Evolutionary conservation across 768 basidiomycete species (phyloP).

Genomic region (Paxillus involutus): DNA sequence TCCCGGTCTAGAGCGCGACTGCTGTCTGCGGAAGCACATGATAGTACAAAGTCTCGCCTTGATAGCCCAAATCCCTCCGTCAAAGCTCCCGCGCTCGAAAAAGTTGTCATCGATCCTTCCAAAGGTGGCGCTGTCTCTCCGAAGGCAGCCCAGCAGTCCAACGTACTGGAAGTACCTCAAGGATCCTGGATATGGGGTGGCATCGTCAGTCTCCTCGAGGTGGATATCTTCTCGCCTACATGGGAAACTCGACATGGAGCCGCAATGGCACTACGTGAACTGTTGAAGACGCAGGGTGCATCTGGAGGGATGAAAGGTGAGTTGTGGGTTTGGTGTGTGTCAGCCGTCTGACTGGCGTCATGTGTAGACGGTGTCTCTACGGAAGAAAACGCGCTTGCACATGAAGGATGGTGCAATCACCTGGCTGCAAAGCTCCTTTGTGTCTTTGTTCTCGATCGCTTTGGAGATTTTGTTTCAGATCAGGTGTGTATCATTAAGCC

Average conservation of each 20-base stretch:
- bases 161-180: constrained; percentile 70
- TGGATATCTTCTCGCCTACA: constrained; percentile 77
- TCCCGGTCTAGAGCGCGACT: constrained; percentile 60
- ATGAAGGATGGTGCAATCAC: constrained; percentile 89
- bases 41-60: constrained; percentile 49
- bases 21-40: constrained; percentile 61
- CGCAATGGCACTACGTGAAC: constrained; percentile 85
- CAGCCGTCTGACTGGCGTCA: not conserved
- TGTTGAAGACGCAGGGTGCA: constrained; percentile 81
- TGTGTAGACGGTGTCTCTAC: constrained; percentile 47
- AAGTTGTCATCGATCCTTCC: constrained; percentile 73
- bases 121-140: constrained; percentile 86
- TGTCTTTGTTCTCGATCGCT: constrained; percentile 94
- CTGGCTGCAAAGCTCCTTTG: constrained; percentile 83
- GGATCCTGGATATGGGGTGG: constrained; percentile 89
- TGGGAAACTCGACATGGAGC: constrained; percentile 98
- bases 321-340: not conserved
- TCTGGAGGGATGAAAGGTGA: constrained; percentile 81
- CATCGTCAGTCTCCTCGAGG: constrained; percentile 73
- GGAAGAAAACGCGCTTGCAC: constrained; percentile 62
- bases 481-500: constrained; percentile 44
- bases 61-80: constrained; percentile 51
- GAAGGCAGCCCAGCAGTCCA: constrained; percentile 73
- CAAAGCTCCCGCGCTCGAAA: constrained; percentile 48
- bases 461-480: constrained; percentile 96